phyloP scores from a whole-genome alignment of 306 rosid species.

The Vigna nakashimae region DNA sequence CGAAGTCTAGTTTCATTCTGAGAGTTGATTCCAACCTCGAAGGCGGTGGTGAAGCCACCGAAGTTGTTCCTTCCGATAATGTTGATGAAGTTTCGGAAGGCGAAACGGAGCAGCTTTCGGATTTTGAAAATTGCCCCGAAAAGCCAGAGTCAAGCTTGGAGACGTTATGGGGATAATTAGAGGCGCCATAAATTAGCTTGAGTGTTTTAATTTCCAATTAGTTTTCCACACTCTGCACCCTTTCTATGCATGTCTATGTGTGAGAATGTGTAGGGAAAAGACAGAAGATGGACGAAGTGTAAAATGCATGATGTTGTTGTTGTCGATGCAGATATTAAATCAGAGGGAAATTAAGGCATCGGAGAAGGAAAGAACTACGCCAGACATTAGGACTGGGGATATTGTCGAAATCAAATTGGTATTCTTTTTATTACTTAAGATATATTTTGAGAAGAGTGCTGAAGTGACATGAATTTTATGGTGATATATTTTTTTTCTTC shows the following conservation, averaged over 20 bases:
- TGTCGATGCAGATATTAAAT: conserved; percentile 71
- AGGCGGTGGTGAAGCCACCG: conserved; percentile 43
- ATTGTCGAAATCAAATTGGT: conserved; percentile 91
- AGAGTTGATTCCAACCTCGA: conserved; percentile 67
- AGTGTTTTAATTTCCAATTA: neutral
- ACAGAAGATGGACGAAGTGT: neutral
- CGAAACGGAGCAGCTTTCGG: conserved; percentile 44
- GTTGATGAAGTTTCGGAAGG: conserved; percentile 52
- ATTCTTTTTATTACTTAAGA: conserved; percentile 11
- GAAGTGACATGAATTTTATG: conserved; percentile 18
- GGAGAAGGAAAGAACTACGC: conserved; percentile 73
- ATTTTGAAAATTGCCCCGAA: conserved; percentile 62
- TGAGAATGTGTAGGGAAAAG: neutral
- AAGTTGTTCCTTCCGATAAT: conserved; percentile 29
- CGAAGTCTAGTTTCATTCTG: conserved; percentile 52
- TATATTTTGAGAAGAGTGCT: neutral
- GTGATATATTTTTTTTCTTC: conserved; percentile 40
- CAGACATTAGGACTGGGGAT: conserved; percentile 88
- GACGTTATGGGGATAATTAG: conserved; percentile 88
- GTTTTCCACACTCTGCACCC: conserved; percentile 18
- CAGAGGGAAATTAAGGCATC: conserved; percentile 85
- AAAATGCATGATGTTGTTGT: conserved; percentile 24
- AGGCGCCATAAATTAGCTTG: conserved; percentile 1
- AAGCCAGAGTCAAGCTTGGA: conserved; percentile 90
- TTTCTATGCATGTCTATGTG: neutral